phyloP scores from a whole-genome alignment of 768 basidiomycete genomes.

The Podaxis pistillaris region DNA sequence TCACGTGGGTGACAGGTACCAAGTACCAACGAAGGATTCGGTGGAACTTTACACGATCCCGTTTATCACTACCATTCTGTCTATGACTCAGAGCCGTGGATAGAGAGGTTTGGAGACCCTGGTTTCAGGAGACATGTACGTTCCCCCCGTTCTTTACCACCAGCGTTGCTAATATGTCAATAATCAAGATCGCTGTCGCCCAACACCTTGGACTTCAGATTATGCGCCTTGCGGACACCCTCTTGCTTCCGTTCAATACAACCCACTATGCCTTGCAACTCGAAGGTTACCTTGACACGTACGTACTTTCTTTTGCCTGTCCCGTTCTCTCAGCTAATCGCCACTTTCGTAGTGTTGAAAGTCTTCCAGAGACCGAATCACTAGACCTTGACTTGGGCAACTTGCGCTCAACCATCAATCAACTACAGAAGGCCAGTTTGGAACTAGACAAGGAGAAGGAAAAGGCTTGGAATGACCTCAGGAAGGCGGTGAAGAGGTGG shows the following conservation, averaged over 20 bases:
- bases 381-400: constrained; percentile 33
- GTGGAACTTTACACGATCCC: constrained; percentile 44
- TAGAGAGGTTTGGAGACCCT: constrained; percentile 71
- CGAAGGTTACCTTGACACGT: constrained; percentile 56
- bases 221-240: constrained; percentile 55
- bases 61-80: constrained; percentile 74
- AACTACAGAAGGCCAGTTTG: constrained; percentile 47
- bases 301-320: constrained; percentile 16
- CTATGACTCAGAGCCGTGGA: constrained; percentile 70
- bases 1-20: constrained; percentile 29
- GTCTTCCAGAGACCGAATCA: constrained; percentile 26
- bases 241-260: constrained; percentile 69
- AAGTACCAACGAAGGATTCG: constrained; percentile 40
- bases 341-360: constrained; percentile 43
- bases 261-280: constrained; percentile 70
- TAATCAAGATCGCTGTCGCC: constrained; percentile 54
- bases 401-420: constrained; percentile 44
- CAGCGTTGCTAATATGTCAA: neutral
- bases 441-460: constrained; percentile 57
- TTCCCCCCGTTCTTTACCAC: constrained; percentile 8
- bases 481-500: constrained; percentile 32
- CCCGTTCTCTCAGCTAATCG: neutral
- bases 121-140: constrained; percentile 66
- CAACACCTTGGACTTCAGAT: constrained; percentile 63
- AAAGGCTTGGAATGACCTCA: constrained; percentile 48